Conservation (phyloP, 345 rosid species). For the Hevea brasiliensis region DNA sequence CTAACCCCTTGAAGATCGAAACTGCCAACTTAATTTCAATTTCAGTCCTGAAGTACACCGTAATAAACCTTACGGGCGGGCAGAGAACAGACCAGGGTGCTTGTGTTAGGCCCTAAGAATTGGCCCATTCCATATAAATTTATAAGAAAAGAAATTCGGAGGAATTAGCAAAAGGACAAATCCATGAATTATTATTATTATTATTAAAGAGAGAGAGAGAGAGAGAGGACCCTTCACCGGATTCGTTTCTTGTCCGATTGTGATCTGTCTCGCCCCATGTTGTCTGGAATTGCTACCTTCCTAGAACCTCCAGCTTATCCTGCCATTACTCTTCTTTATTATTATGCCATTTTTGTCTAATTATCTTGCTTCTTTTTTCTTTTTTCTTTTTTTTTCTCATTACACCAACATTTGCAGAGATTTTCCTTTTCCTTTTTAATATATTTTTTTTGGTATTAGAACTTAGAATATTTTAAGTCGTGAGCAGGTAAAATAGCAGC, state of each 20-base stretch:
- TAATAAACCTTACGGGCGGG: no score
- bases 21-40: no score
- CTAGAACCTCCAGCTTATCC: constrained; percentile 1
- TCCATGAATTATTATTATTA: background rate
- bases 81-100: background rate
- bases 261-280: constrained; percentile 6
- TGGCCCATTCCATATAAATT: background rate
- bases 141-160: no score
- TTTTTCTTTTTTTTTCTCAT: no score
- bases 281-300: background rate
- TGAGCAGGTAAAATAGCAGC: background rate
- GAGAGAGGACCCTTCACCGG: background rate
- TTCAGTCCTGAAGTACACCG: no score
- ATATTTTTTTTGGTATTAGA: background rate
- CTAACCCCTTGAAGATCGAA: no score
- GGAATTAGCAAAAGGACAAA: background rate
- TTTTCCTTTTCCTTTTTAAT: background rate
- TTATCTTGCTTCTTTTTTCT: background rate
- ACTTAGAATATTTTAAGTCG: background rate
- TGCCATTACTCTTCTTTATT: background rate
- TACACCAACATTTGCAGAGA: background rate
- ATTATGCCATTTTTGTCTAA: background rate
- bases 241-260: constrained; percentile 23
- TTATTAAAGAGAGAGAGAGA: background rate
- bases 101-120: background rate